phyloP scores from a whole-genome alignment of 2,329 filamentous ascomycete genomes.

The Sporothrix sp. region DNA sequence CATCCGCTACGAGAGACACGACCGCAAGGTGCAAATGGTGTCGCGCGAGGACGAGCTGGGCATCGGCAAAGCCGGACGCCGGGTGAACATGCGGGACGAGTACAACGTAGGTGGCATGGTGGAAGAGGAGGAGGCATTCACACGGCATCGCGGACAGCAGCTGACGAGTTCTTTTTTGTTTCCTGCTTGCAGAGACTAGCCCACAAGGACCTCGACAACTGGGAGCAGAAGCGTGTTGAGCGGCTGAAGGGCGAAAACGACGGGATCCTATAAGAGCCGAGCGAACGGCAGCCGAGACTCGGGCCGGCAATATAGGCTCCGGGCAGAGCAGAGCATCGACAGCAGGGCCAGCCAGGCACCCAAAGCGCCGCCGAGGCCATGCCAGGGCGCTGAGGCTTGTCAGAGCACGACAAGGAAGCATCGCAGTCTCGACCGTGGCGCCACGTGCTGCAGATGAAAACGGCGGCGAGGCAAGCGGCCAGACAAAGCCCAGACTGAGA shows the following conservation, averaged over 20 bases:
- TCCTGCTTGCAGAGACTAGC: conserved; percentile 68
- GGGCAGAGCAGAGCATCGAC: neutral
- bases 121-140: no score
- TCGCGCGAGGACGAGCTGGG: conserved; percentile 79
- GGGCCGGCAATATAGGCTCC: neutral
- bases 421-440: neutral
- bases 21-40: conserved; percentile 78
- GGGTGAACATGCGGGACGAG: conserved; percentile 72
- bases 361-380: neutral
- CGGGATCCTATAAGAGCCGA: conserved; percentile 50
- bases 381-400: neutral
- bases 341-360: no score
- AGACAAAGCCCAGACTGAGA: neutral
- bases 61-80: conserved; percentile 59
- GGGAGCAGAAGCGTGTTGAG: conserved; percentile 94
- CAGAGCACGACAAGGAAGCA: neutral
- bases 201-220: conserved; percentile 85
- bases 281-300: neutral
- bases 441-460: neutral
- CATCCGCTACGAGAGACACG: conserved; percentile 84
- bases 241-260: conserved; percentile 83
- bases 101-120: conserved; percentile 61
- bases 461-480: conserved; percentile 4
- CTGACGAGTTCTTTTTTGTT: no score
- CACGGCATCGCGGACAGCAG: no score